Evolutionary conservation across 345 rosid genomes (phyloP).

Genomic region (Rhizophora apiculata): DNA sequence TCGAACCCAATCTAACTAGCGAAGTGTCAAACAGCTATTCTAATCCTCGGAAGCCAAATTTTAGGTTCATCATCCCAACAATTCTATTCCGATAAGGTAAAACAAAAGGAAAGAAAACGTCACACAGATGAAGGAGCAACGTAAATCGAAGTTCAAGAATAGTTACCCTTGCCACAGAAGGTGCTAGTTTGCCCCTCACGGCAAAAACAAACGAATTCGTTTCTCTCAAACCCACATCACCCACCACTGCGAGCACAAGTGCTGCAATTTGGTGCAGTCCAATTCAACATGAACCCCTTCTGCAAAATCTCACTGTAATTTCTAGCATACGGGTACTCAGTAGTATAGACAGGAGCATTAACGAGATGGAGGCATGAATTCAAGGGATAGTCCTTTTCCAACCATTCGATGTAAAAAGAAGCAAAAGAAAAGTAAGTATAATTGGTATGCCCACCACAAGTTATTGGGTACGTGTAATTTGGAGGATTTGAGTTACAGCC

Average conservation of each 20-base stretch:
- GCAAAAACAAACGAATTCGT: slow-evolving; percentile 47
- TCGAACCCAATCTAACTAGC: slow-evolving; percentile 5
- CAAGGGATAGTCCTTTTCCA: neutral
- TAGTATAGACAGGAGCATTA: slow-evolving; percentile 24
- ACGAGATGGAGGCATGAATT: slow-evolving; percentile 31
- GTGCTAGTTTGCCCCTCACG: slow-evolving; percentile 30
- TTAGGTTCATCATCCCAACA: too few species aligned
- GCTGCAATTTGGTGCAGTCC: slow-evolving; percentile 43
- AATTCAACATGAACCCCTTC: slow-evolving; percentile 54
- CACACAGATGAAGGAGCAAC: too few species aligned
- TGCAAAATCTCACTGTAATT: slow-evolving; percentile 38
- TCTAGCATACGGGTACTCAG: neutral
- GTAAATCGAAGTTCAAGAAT: neutral
- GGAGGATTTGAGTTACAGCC: slow-evolving; percentile 34
- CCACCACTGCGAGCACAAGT: slow-evolving; percentile 48
- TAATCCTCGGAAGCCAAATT: too few species aligned
- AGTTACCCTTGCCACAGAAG: slow-evolving; percentile 51
- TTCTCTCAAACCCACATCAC: slow-evolving; percentile 37
- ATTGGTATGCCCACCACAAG: slow-evolving; percentile 28
- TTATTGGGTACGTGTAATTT: slow-evolving; percentile 9
- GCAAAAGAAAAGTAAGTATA: slow-evolving; percentile 34
- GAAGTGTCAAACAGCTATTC: too few species aligned
- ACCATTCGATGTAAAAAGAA: slow-evolving; percentile 19
- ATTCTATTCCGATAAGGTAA: neutral
- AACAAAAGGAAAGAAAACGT: too few species aligned